A percentile compares a stretch with the other conserved stretches of the same genome.
These are phyloP conservation scores for Teunomyces cretensis DNA, from an alignment of 805 yeast genomes.

Conservation along the genomic window DNA sequence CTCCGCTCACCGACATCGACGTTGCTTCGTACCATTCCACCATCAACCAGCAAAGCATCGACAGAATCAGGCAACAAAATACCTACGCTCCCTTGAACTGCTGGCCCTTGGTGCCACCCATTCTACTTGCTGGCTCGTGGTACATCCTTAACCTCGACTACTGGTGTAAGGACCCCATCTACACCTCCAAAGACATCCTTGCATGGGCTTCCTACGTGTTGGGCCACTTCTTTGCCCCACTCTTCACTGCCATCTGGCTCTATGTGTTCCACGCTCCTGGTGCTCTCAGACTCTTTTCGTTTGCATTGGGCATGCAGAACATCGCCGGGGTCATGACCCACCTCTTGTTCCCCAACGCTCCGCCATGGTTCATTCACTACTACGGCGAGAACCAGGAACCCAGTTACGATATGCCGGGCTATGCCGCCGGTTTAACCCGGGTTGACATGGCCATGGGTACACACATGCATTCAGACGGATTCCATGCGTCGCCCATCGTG, in stretches of 20 bases:
- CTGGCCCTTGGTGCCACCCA: conserved; percentile 31
- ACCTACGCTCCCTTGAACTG: conserved; percentile 19
- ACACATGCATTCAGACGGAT: conserved; percentile 58
- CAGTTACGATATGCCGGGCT: conserved; percentile 62
- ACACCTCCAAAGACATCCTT: conserved; percentile 48
- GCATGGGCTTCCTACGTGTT: conserved; percentile 67
- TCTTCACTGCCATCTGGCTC: conserved; percentile 59
- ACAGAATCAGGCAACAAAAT: not conserved
- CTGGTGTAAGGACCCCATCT: conserved; percentile 40
- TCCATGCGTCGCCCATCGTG: conserved; percentile 66
- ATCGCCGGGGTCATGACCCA: conserved; percentile 61
- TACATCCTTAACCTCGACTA: conserved; percentile 48
- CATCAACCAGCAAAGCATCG: conserved; percentile 4
- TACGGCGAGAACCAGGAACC: conserved; percentile 59
- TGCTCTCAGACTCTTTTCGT: conserved; percentile 50
- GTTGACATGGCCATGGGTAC: conserved; percentile 66
- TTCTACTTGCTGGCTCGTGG: conserved; percentile 48
- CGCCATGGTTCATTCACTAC: conserved; percentile 70
- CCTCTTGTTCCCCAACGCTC: conserved; percentile 64
- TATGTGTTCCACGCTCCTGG: conserved; percentile 71
- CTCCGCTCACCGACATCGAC: conserved; percentile 1
- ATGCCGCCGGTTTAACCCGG: conserved; percentile 68
- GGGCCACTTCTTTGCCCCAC: conserved; percentile 60
- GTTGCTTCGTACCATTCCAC: conserved; percentile 6
- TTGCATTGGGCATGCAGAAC: conserved; percentile 61